Percentiles rank a stretch among this genome's conserved stretches.
These are phyloP conservation scores for Fonsecaea multimorphosa DNA, from an alignment of 2,329 filamentous ascomycete genomes.

Conservation along the genomic window DNA sequence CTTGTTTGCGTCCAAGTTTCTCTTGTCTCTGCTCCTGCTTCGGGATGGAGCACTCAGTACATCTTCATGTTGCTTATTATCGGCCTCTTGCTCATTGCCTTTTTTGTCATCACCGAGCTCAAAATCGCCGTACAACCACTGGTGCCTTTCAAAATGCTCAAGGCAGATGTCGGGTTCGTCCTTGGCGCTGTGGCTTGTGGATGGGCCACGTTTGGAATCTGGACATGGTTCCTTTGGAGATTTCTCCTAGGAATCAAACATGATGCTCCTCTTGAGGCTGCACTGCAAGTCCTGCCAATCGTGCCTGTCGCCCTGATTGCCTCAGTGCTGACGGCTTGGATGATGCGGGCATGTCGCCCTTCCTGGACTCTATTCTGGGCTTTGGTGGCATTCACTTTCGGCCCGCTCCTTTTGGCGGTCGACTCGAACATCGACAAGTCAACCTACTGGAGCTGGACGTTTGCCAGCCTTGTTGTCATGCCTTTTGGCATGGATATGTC, in stretches of 20 bases:
- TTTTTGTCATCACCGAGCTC: constrained; percentile 57
- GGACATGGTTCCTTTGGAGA: constrained; percentile 49
- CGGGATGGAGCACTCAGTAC: constrained; percentile 61
- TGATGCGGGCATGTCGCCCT: constrained; percentile 39
- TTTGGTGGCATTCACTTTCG: constrained; percentile 43
- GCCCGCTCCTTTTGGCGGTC: constrained; percentile 33
- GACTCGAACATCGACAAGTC: constrained; percentile 44
- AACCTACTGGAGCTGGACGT: constrained; percentile 69
- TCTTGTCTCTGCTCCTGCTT: constrained; percentile 65
- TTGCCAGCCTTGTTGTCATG: constrained; percentile 64
- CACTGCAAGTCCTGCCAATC: constrained; percentile 44
- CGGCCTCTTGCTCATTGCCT: constrained; percentile 53
- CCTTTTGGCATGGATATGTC: constrained; percentile 50
- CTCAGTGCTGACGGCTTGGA: constrained; percentile 40
- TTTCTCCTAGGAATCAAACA: constrained; percentile 41
- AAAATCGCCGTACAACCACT: constrained; percentile 52
- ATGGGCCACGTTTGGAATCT: constrained; percentile 61
- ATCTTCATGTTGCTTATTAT: constrained; percentile 58
- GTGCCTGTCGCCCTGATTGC: constrained; percentile 44
- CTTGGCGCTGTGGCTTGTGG: constrained; percentile 59
- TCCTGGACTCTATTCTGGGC: constrained; percentile 48
- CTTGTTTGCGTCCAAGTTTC: constrained; percentile 67
- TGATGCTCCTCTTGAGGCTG: constrained; percentile 40
- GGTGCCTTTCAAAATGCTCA: constrained; percentile 55
- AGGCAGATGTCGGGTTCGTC: constrained; percentile 59